Percentiles rank a stretch among this genome's conserved stretches.
Evolutionary conservation across 139 green algal genomes (phyloP).

Genomic region (Volvox africanus): DNA sequence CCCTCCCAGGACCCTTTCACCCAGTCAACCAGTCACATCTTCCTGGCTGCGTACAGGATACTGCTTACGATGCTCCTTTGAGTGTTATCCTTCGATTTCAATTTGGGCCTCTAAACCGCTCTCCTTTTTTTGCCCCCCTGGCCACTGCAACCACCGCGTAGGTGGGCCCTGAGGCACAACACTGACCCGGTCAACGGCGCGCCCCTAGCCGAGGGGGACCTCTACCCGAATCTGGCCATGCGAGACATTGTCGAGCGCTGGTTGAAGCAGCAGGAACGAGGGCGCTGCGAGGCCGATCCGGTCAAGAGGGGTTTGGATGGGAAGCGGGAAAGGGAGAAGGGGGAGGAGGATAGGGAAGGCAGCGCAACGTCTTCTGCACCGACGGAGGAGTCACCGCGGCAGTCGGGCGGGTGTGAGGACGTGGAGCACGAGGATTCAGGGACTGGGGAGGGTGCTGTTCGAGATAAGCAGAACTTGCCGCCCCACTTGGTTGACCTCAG

Average conservation of each 20-base stretch:
- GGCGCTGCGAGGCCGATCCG: neutral
- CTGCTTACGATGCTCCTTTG: neutral
- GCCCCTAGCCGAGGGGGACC: constrained; percentile 22
- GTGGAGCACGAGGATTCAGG: too few relatives aligned
- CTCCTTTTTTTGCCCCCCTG: neutral
- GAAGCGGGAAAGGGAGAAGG: neutral
- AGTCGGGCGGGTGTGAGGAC: neutral
- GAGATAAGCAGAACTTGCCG: neutral
- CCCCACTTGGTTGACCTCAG: constrained; percentile 29
- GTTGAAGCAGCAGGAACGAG: constrained; percentile 7
- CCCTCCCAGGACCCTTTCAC: neutral
- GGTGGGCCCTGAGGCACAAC: constrained; percentile 38
- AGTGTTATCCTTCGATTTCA: too few relatives aligned
- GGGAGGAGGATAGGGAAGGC: neutral
- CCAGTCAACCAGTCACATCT: neutral
- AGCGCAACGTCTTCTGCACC: neutral
- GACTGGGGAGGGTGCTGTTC: neutral
- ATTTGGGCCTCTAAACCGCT: neutral
- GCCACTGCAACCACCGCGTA: neutral
- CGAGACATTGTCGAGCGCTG: constrained; percentile 30
- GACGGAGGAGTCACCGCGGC: neutral
- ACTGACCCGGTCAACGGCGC: constrained; percentile 28
- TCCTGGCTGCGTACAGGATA: neutral
- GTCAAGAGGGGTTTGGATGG: too few relatives aligned
- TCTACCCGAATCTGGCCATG: constrained; percentile 39